A percentile compares a stretch with the other conserved stretches of the same genome.
phyloP scores from a whole-genome alignment of 805 yeast species.

The Candida mattraensis region DNA sequence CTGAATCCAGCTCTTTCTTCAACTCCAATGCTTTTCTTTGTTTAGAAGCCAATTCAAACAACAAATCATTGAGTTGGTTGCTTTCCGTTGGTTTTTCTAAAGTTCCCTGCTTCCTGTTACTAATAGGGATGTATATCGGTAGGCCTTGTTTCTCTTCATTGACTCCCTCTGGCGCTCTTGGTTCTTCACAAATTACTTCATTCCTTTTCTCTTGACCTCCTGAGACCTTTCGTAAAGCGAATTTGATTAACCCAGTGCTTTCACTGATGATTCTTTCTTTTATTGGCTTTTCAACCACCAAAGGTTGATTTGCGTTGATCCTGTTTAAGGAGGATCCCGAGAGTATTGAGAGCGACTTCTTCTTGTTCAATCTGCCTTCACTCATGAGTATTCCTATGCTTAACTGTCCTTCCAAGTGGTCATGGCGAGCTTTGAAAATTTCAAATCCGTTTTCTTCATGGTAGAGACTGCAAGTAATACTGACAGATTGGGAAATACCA shows the following conservation, averaged over 20 bases:
- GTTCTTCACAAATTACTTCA: not conserved
- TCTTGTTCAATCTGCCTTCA: slow-evolving; percentile 22
- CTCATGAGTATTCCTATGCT: slow-evolving; percentile 4
- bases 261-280: slow-evolving; percentile 47
- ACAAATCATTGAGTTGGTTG: slow-evolving; percentile 21
- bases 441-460: slow-evolving; percentile 1
- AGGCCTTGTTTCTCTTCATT: slow-evolving; percentile 26
- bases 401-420: too few species aligned
- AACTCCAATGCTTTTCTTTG: slow-evolving; percentile 53
- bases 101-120: slow-evolving; percentile 2
- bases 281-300: slow-evolving; percentile 24
- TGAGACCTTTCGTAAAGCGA: slow-evolving; percentile 31
- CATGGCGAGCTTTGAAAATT: not conserved
- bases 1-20: slow-evolving; percentile 41
- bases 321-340: slow-evolving; percentile 29
- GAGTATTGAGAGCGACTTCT: slow-evolving; percentile 35
- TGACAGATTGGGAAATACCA: slow-evolving; percentile 11
- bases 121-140: slow-evolving; percentile 38
- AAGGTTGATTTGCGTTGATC: slow-evolving; percentile 14
- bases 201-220: slow-evolving; percentile 2
- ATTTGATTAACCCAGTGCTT: slow-evolving; percentile 51
- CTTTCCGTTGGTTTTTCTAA: slow-evolving; percentile 9
- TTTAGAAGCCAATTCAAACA: slow-evolving; percentile 47
- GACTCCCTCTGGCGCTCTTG: slow-evolving; percentile 1
- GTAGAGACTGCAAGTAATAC: slow-evolving; percentile 7